These are phyloP conservation scores for Antitrichia curtipendula DNA, from an alignment of 225 moss, liverwort and hornwort genomes.

Conservation along the genomic window DNA sequence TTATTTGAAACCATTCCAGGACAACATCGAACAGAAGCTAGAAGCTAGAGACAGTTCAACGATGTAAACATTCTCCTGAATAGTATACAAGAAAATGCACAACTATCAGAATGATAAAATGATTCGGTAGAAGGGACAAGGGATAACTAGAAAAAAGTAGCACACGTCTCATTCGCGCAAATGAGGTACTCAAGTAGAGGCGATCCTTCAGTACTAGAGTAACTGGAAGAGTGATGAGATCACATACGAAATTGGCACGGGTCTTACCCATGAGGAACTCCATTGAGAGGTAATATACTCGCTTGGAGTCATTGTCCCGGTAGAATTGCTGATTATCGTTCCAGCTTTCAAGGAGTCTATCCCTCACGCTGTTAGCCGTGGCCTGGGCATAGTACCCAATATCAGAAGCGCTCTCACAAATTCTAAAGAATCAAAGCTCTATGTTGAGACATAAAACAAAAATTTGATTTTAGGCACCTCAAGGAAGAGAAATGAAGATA, in stretches of 20 bases:
- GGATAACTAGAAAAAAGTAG: not conserved
- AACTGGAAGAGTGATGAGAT: not conserved
- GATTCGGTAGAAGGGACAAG: not conserved
- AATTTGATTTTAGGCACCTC: not conserved
- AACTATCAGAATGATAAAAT: not conserved
- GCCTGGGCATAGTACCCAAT: constrained; percentile 31
- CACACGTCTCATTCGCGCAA: not conserved
- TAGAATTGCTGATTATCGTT: constrained; percentile 85
- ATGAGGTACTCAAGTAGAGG: not conserved
- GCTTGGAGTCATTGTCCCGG: constrained; percentile 71
- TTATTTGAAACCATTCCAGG: not conserved
- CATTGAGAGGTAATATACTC: constrained; percentile 93
- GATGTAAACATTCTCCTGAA: not conserved
- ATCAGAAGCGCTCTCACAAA: not conserved
- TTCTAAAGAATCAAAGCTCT: not conserved
- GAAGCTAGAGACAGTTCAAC: not conserved
- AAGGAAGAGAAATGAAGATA: not conserved
- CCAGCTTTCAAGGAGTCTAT: constrained; percentile 92
- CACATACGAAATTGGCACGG: not conserved
- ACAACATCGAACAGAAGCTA: not conserved
- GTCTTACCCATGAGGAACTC: constrained; percentile 84
- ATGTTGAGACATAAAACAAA: not conserved
- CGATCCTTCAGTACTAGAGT: not conserved
- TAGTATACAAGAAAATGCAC: not conserved
- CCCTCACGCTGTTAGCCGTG: constrained; percentile 79